Percentiles rank a stretch among this genome's conserved stretches.
These are phyloP conservation scores for Thozetella sp. DNA, from an alignment of 495 filamentous ascomycete species.

Conservation along the genomic window DNA sequence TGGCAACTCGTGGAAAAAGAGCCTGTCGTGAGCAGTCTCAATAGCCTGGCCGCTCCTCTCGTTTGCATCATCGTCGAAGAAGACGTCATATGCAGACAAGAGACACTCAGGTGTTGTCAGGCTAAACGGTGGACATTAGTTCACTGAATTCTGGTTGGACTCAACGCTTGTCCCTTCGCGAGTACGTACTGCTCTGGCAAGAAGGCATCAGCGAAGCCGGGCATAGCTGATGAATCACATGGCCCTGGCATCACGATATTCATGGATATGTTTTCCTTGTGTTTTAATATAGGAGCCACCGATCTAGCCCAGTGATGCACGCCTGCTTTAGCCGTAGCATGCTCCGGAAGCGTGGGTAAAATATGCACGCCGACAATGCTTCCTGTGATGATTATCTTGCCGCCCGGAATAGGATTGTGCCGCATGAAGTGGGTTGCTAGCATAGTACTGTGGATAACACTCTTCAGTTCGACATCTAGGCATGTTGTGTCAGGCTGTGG, in stretches of 20 bases:
- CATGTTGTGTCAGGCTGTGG: constrained; percentile 32
- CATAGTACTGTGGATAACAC: constrained; percentile 37
- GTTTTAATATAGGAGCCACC: constrained; percentile 27
- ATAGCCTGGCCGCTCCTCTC: constrained; percentile 28
- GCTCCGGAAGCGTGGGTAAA: constrained; percentile 37
- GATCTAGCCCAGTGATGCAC: constrained; percentile 34
- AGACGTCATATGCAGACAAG: constrained; percentile 34
- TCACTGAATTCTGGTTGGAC: neutral
- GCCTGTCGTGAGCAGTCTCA: constrained; percentile 32
- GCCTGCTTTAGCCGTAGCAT: constrained; percentile 39
- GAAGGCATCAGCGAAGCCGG: constrained; percentile 31
- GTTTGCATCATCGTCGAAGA: constrained; percentile 28
- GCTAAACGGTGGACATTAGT: neutral
- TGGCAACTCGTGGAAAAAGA: constrained; percentile 24
- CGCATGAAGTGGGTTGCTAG: constrained; percentile 45
- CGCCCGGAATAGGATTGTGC: constrained; percentile 37
- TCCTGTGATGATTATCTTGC: constrained; percentile 36
- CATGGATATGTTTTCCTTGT: constrained; percentile 41
- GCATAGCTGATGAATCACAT: constrained; percentile 35
- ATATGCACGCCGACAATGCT: constrained; percentile 36
- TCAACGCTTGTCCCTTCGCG: neutral
- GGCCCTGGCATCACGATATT: constrained; percentile 36
- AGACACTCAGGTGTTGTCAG: constrained; percentile 16
- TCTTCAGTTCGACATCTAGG: constrained; percentile 41
- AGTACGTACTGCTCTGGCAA: constrained; percentile 22